A percentile compares a stretch with the other conserved stretches of the same genome.
Conservation (phyloP, 148 eudicot species). For the Vaccinium darrowii region DNA sequence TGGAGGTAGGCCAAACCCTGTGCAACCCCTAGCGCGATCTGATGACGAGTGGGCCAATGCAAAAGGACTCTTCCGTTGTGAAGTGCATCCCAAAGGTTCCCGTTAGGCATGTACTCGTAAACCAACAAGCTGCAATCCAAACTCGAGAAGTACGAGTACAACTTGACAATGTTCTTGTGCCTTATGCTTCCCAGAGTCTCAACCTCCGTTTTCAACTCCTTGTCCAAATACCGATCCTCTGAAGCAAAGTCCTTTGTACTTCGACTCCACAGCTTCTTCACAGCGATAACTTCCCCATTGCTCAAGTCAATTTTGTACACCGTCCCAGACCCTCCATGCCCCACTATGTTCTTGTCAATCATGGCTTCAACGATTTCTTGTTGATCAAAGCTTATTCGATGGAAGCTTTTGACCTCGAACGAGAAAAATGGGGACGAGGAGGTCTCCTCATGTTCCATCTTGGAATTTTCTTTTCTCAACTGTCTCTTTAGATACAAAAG, state of each 20-base stretch:
- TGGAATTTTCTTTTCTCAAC: conserved; percentile 44
- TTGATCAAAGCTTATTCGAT: conserved; percentile 71
- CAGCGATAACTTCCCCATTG: conserved; percentile 79
- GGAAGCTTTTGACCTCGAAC: conserved; percentile 82
- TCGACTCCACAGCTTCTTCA: conserved; percentile 81
- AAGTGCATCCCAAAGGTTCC: conserved; percentile 94
- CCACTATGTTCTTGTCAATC: conserved; percentile 81
- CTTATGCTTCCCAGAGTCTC: conserved; percentile 85
- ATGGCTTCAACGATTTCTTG: conserved; percentile 65
- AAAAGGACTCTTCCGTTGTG: conserved; percentile 60
- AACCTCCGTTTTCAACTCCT: conserved; percentile 82
- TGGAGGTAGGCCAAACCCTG: conserved; percentile 93
- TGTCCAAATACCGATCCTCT: conserved; percentile 50
- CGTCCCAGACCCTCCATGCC: conserved; percentile 92
- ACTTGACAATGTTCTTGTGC: conserved; percentile 93
- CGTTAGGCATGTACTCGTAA: conserved; percentile 94
- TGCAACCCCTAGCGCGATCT: conserved; percentile 85
- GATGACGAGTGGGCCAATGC: conserved; percentile 85
- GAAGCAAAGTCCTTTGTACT: conserved; percentile 51
- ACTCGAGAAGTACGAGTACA: conserved; percentile 72
- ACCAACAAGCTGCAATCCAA: conserved; percentile 71
- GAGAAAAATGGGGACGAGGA: conserved; percentile 61
- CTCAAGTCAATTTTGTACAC: conserved; percentile 72
- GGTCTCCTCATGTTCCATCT: conserved; percentile 51
- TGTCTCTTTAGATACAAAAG: conserved; percentile 52